Percentiles rank a stretch among this genome's conserved stretches.
These are phyloP conservation scores for Pezicula radicicola DNA, from an alignment of 2,329 filamentous ascomycete genomes.

Conservation along the genomic window DNA sequence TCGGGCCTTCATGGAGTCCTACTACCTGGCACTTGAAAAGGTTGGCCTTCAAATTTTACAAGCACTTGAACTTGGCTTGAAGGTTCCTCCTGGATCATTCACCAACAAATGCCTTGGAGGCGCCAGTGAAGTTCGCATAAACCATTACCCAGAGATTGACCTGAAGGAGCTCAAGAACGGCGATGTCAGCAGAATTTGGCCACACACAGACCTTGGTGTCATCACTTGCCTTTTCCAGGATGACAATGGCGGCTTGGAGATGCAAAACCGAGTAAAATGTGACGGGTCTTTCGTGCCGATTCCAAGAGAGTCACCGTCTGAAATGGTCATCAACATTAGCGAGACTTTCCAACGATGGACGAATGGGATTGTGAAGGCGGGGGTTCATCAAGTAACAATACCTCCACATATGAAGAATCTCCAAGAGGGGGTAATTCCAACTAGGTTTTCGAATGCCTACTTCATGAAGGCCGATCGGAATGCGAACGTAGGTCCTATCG, in stretches of 20 bases:
- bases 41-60: conserved; percentile 3
- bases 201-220: conserved; percentile 39
- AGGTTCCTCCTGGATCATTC: conserved; percentile 2
- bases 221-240: conserved; percentile 43
- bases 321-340: conserved; percentile 43
- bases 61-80: conserved; percentile 4
- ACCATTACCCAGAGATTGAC: conserved; percentile 36
- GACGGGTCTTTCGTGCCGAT: conserved; percentile 35
- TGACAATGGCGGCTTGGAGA: conserved; percentile 40
- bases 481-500: conserved; percentile 5
- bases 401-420: neutral
- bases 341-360: conserved; percentile 29
- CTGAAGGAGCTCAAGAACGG: conserved; percentile 23
- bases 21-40: conserved; percentile 30
- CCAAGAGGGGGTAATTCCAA: neutral
- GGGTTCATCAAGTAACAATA: conserved; percentile 8
- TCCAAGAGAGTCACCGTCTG: conserved; percentile 8
- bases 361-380: conserved; percentile 7
- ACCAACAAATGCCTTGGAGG: neutral
- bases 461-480: conserved; percentile 10
- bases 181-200: conserved; percentile 11
- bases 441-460: conserved; percentile 6
- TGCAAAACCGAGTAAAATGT: conserved; percentile 34
- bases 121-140: conserved; percentile 30
- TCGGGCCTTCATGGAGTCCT: conserved; percentile 39